Base-by-base conservation (phyloP, 2,329 filamentous ascomycete species). In the Stagonosporopsis tanaceti region DNA sequence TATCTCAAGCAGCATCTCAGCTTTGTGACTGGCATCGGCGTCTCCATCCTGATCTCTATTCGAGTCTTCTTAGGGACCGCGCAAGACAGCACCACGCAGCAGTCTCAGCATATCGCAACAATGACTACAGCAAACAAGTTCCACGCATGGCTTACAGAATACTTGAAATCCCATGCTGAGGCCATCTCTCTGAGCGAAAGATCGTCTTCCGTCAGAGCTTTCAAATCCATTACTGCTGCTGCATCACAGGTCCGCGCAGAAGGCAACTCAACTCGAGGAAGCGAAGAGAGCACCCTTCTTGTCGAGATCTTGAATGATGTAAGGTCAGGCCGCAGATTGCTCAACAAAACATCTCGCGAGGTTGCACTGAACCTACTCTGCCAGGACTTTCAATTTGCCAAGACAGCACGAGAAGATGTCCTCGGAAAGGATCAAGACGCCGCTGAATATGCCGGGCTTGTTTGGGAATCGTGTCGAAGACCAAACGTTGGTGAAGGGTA, bases 61-160 rank as follows among this genome's bases (percentile, higher is more conserved):
- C 85, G 89, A 41, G 84, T 88, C 8, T 93, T 97, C 67, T 79
- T 96, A 15, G 85, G 88, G 40, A 89, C 89, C 1, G 87, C 85
- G 30, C 89, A 93, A 67, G 87, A 90, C 12, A 92, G 87, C 67
- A 94, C 90, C 4, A 94, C 91, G 0, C 92, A 97, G 67, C 91
- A 96, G 71, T 92, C 85, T 57, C 91, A 97, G 66, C 90, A 94
- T 73, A 85, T 85, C 62, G 84, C 85, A 6, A 96, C 92, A 0
- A 87, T 93, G 80, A 86, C 82, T 58, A 94, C 90, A 68, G 89
- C 92, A 6, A 84, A 89, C 59, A 78, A 76, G 1, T 98, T 99
- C 66, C 89, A 93, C 65, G 74, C 79, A 11, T 98, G 93, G 93
- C 86, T 98, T 47, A 84, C 85, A 8, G 79, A 84, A 44, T 93